A percentile compares a stretch with the other conserved stretches of the same genome.
These are phyloP conservation scores for Podaxis carcinomalis DNA, from an alignment of 768 basidiomycete genomes.

Conservation along the genomic window DNA sequence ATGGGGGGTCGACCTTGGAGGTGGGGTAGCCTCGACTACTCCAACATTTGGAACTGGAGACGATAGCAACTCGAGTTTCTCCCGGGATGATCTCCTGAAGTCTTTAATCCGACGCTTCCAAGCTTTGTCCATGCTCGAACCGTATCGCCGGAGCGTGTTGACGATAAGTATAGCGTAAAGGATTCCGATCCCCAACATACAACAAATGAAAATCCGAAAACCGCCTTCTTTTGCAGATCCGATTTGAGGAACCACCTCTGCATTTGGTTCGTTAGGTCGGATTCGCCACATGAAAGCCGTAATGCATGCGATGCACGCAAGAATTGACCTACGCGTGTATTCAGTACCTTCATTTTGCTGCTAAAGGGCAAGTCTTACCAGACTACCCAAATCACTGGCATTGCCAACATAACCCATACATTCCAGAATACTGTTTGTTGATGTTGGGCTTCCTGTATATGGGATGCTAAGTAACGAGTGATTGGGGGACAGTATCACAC, in stretches of 20 bases:
- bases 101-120: constrained; percentile 20
- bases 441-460: constrained; percentile 43
- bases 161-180: constrained; percentile 51
- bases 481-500: background rate
- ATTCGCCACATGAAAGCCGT: constrained; percentile 25
- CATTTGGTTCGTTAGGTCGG: background rate
- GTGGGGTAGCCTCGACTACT: background rate
- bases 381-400: constrained; percentile 13
- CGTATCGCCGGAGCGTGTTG: constrained; percentile 47
- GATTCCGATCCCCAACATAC: constrained; percentile 46
- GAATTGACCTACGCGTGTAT: constrained; percentile 19
- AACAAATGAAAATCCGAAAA: constrained; percentile 41
- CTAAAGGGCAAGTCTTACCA: constrained; percentile 3
- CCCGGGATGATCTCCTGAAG: constrained; percentile 1
- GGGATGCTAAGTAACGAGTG: background rate
- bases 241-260: background rate
- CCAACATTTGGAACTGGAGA: background rate
- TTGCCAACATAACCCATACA: constrained; percentile 38
- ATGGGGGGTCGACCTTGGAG: background rate
- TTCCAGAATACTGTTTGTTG: constrained; percentile 41
- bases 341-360: background rate
- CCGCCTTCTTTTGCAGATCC: background rate
- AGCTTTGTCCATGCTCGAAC: constrained; percentile 28
- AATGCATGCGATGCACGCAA: constrained; percentile 21
- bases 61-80: background rate